Evolutionary conservation across 2,329 filamentous ascomycete species (phyloP), one percentile per base, ranked within the genome.

Genomic region (Claviceps lovelessii): DNA sequence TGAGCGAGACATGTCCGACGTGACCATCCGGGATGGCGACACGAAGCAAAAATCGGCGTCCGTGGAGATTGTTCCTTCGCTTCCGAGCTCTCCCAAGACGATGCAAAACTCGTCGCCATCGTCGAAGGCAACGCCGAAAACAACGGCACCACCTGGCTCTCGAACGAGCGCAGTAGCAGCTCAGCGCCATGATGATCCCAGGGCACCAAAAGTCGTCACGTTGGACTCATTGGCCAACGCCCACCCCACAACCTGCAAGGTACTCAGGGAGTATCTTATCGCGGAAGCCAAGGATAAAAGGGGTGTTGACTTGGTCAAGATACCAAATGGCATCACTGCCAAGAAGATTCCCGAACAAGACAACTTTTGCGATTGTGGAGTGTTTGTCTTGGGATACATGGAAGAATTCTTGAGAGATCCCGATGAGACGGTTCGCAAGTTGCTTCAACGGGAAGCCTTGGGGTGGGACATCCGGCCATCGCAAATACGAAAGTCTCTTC

Each of bases 361-460:
- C 51, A 97, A 98, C 64, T 86, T 78, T 61, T 90, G 81, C 58
- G 93, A 98, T 65, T 98, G 93, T 63, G 93, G 93, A 9, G 73
- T 96, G 0, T 98, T 86, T 61, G 73, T 97, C 3, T 73, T 96
- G 4, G 86, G 84, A 2, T 98, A 97, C 63, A 76, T 95, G 53
- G 80, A 89, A 59, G 83, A 86, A 59, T 95, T 98, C 59, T 76
- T 94, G 17, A 76, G 81, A 53, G 72, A 88, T 56, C 91, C 91
- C 0, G 81, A 88, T 58, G 67, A 65, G 0, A 93, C 94, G 60
- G 75, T 87, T 17, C 71, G 71, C 23, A 83, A 79, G 57, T 71
- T 95, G 19, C 72, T 95, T 5, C 76, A 74, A 31, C 79, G 76
- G 45, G 77, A 86, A 60, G 52, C 63, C 5, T 66, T 72, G 2